These are phyloP conservation scores for Cruciata laevipes DNA, from an alignment of 257 asterid genomes.

Conservation along the genomic window DNA sequence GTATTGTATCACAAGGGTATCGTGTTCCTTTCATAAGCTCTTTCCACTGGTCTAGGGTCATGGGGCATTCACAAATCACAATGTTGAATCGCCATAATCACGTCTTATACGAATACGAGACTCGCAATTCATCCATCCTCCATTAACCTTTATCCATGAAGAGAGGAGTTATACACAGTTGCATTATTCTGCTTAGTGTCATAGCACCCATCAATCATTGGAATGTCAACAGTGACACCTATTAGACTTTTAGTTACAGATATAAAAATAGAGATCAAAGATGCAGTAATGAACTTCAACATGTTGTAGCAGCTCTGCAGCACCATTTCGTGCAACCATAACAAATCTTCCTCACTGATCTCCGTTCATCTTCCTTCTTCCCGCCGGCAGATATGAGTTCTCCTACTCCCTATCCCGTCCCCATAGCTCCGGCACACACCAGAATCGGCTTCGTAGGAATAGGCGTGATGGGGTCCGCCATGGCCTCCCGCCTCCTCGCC, in stretches of 20 bases:
- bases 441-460: constrained; percentile 85
- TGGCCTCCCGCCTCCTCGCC: constrained; percentile 78
- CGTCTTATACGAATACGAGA: too few relatives aligned
- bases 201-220: too few relatives aligned
- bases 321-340: background rate
- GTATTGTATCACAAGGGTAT: constrained; percentile 1
- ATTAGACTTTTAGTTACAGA: too few relatives aligned
- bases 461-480: constrained; percentile 89
- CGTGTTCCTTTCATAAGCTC: background rate
- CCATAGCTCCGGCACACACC: constrained; percentile 48
- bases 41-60: background rate
- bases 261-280: too few relatives aligned
- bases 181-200: too few relatives aligned
- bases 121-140: too few relatives aligned
- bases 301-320: background rate
- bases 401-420: constrained; percentile 33
- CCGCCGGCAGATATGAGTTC: constrained; percentile 19
- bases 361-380: background rate
- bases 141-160: too few relatives aligned
- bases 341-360: background rate
- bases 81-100: too few relatives aligned
- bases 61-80: background rate
- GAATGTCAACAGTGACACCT: too few relatives aligned
- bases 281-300: background rate
- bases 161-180: too few relatives aligned